These are phyloP conservation scores for Mucor velutinosus DNA, from an alignment of 371 early-diverging fungal species.

Conservation along the genomic window DNA sequence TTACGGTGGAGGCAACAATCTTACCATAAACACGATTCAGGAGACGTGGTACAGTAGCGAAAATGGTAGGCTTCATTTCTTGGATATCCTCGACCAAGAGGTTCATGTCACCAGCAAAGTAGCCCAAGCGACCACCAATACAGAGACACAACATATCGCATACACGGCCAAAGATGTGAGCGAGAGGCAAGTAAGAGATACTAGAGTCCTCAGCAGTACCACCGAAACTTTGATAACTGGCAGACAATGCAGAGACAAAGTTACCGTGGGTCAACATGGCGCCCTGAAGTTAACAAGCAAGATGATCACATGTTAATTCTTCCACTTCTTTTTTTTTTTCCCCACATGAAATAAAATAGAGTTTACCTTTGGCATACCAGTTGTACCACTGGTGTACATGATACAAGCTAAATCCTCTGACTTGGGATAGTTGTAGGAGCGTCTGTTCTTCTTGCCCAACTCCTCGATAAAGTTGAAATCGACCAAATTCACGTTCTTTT, in stretches of 20 bases:
- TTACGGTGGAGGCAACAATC: constrained; percentile 70
- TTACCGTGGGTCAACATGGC: constrained; percentile 56
- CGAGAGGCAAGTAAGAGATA: constrained; percentile 84
- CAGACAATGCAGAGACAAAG: constrained; percentile 47
- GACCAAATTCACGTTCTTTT: constrained; percentile 52
- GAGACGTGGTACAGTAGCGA: constrained; percentile 90
- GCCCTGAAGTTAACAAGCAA: constrained; percentile 31
- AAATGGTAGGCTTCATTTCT: constrained; percentile 80
- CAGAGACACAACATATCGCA: constrained; percentile 27
- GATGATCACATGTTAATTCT: constrained; percentile 14
- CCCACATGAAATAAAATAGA: background rate
- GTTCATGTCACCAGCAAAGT: constrained; percentile 82
- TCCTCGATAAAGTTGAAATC: constrained; percentile 69
- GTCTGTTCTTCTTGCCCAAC: constrained; percentile 48
- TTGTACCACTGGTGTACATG: constrained; percentile 95
- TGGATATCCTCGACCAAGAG: constrained; percentile 84
- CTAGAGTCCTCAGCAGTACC: constrained; percentile 37
- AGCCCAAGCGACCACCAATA: constrained; percentile 73
- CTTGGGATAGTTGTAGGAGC: constrained; percentile 44
- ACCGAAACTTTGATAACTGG: constrained; percentile 26
- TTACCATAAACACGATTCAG: constrained; percentile 90
- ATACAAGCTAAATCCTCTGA: constrained; percentile 82
- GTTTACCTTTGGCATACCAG: constrained; percentile 69
- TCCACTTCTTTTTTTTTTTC: background rate
- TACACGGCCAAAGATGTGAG: constrained; percentile 91